Evolutionary conservation across 805 yeast genomes (phyloP), one percentile per base, ranked within the genome.

Genomic region (Sugiyamaella floridensis): DNA sequence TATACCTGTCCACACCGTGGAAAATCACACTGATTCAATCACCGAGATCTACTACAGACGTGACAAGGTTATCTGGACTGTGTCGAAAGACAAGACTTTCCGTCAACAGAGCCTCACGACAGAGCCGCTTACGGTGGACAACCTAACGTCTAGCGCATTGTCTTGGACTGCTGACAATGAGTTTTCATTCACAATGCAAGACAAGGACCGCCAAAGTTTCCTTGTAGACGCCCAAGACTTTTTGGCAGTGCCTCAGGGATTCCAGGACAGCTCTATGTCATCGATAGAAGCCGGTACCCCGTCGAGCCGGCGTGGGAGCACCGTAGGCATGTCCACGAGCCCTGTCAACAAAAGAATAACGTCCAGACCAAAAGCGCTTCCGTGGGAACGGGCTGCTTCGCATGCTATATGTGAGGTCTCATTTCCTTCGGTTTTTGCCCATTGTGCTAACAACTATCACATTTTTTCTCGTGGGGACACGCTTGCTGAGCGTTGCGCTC

Each of bases 1-100:
- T 63, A 77, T 89, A 19, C 96, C 97, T 0, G 75, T 76, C 42
- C 71, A 76, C 57, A 71, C 76, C 4, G 65, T 81, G 28, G 80
- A 76, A 50, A 61, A 68, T 7, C 86, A 82, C 58, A 53, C 71
- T 0, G 74, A 73, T 26, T 74, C 74, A 46, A 74, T 80, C 2
- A 74, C 83, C 9, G 89, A 84, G n/a, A 63, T 87, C 8, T 64
- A 75, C 7, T 81, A 82, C 72, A 73, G 78, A 29, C 69, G 75
- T 28, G 76, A 80, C 1, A 66, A 67, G 43, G 61, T 64, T 40
- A 57, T 82, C 6, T 76, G 80, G 68, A 74, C 80, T 40, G 71
- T 76, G 22, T 76, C 83, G 2, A 73, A 74, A 51, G 87, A 82
- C 59, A 74, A 74, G 50, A 63, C 62, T 15, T 66, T 82, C 43